phyloP scores from a whole-genome alignment of 2,329 filamentous ascomycete species.

The Stylonectria norvegica region DNA sequence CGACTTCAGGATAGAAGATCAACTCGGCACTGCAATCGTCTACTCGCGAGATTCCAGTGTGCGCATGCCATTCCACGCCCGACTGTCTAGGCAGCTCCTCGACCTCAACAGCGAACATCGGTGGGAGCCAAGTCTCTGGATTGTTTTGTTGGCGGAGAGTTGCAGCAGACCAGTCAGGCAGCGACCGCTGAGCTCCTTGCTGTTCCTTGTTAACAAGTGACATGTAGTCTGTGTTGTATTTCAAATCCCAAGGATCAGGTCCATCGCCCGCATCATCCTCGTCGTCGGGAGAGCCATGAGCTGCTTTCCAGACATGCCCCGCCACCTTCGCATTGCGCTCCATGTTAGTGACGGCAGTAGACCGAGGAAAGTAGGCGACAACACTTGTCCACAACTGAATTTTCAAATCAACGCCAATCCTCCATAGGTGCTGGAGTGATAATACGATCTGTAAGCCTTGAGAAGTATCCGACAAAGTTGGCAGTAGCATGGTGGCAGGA shows the following conservation, averaged over 20 bases:
- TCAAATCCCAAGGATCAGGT: conserved; percentile 66
- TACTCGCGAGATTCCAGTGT: conserved; percentile 52
- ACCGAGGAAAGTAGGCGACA: conserved; percentile 66
- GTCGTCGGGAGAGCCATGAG: conserved; percentile 39
- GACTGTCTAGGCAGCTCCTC: conserved; percentile 70
- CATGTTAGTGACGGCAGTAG: conserved; percentile 27
- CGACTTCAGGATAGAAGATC: conserved; percentile 14
- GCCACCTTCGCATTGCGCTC: conserved; percentile 40
- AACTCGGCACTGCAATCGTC: conserved; percentile 28
- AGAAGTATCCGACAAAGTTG: conserved; percentile 33
- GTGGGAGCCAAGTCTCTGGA: conserved; percentile 47
- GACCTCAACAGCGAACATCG: conserved; percentile 73
- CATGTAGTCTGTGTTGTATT: conserved; percentile 53
- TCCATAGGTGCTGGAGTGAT: conserved; percentile 84
- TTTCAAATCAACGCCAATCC: conserved; percentile 69
- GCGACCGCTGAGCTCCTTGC: conserved; percentile 20
- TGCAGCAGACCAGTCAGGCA: conserved; percentile 52
- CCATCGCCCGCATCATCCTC: conserved; percentile 49
- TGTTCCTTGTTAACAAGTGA: conserved; percentile 34
- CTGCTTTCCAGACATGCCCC: conserved; percentile 45
- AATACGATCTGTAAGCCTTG: conserved; percentile 62
- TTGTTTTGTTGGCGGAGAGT: conserved; percentile 36
- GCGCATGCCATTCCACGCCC: conserved; percentile 79
- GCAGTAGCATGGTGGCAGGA: conserved; percentile 71
- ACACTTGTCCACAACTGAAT: conserved; percentile 73